phyloP scores from a whole-genome alignment of 1,284 basidiomycete species.

The Tremellales sp. region DNA sequence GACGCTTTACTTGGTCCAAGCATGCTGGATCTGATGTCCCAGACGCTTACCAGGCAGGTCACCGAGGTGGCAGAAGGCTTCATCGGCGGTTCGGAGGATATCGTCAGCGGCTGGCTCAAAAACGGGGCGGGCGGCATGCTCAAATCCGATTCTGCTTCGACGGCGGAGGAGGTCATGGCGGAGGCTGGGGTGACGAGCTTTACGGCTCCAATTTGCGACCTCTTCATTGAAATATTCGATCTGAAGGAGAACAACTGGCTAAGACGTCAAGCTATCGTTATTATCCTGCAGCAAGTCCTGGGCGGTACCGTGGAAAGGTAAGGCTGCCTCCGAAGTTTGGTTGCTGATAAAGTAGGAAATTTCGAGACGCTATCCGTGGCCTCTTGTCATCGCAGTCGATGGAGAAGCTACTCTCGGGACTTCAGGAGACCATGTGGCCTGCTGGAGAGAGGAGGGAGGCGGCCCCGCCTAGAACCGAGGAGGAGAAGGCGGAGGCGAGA shows the following conservation, averaged over 20 bases:
- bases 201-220: conserved; percentile 88
- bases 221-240: conserved; percentile 88
- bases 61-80: conserved; percentile 80
- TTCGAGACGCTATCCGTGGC: conserved; percentile 69
- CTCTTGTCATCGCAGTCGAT: conserved; percentile 65
- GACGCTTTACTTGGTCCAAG: conserved; percentile 89
- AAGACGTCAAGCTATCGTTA: conserved; percentile 89
- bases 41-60: conserved; percentile 70
- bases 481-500: conserved; percentile 73
- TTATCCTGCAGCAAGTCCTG: conserved; percentile 90
- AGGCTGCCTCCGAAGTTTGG: conserved; percentile 23
- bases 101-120: no score
- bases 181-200: conserved; percentile 82
- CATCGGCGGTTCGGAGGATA: conserved; percentile 64
- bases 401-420: conserved; percentile 60
- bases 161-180: conserved; percentile 32
- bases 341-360: conserved; percentile 58
- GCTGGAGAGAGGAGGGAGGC: conserved; percentile 66
- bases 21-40: conserved; percentile 80
- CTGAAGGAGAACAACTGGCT: conserved; percentile 96
- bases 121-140: conserved; percentile 50
- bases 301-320: conserved; percentile 93
- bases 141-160: conserved; percentile 60
- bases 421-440: conserved; percentile 77
- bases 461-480: conserved; percentile 62